phyloP scores from a whole-genome alignment of 257 asterid genomes.

The Striga asiatica region DNA sequence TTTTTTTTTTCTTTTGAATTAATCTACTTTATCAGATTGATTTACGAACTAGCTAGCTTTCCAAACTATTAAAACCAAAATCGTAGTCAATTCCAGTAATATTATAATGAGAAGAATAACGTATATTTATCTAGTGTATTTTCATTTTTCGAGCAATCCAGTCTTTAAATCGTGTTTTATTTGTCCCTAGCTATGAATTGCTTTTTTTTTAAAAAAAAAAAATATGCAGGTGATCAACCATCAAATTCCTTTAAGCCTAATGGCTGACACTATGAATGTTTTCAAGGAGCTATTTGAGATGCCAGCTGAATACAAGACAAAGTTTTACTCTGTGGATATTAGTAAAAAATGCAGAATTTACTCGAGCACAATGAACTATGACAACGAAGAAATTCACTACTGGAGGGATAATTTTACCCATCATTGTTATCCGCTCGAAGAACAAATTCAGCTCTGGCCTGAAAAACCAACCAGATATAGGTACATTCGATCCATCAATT shows the following conservation, averaged over 20 bases:
- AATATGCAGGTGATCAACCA: conserved; percentile 57
- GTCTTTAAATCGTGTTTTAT: too few relatives aligned
- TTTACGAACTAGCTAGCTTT: too few relatives aligned
- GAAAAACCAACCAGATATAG: not conserved
- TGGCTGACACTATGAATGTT: conserved; percentile 39
- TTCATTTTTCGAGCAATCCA: too few relatives aligned
- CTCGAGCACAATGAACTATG: conserved; percentile 43
- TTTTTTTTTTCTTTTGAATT: too few relatives aligned
- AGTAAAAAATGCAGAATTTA: conserved; percentile 32
- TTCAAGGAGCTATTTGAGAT: conserved; percentile 31
- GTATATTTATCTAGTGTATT: too few relatives aligned
- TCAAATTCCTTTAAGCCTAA: conserved; percentile 27
- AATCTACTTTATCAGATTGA: too few relatives aligned
- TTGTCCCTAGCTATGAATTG: too few relatives aligned
- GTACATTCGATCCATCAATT: not conserved
- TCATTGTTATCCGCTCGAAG: conserved; percentile 42
- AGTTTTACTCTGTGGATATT: conserved; percentile 23
- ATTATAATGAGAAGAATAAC: too few relatives aligned
- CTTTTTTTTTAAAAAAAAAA: too few relatives aligned
- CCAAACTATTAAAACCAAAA: too few relatives aligned
- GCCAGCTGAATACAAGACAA: conserved; percentile 33
- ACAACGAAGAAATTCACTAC: conserved; percentile 33
- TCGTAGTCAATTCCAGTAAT: too few relatives aligned
- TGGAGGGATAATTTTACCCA: conserved; percentile 66
- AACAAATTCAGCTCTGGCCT: conserved; percentile 23